These are phyloP conservation scores for Syzygium syzygioides DNA, from an alignment of 441 rosid species.

Conservation along the genomic window DNA sequence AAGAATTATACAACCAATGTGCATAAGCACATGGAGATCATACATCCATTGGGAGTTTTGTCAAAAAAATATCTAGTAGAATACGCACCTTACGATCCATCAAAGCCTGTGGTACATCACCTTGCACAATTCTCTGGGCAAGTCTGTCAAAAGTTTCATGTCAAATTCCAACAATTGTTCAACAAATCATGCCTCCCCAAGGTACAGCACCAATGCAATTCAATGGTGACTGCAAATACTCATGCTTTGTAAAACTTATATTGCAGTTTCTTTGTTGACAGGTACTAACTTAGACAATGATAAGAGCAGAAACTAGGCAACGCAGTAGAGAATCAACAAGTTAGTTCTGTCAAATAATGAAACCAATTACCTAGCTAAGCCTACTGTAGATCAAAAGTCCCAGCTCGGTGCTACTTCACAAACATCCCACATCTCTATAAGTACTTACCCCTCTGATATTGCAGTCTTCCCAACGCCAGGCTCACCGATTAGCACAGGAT, in stretches of 20 bases:
- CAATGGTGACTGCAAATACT: background rate
- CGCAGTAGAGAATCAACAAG: background rate
- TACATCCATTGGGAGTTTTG: background rate
- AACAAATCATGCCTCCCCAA: background rate
- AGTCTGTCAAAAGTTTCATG: constrained; percentile 47
- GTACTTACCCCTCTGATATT: constrained; percentile 84
- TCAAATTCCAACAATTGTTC: background rate
- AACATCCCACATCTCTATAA: background rate
- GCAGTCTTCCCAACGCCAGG: constrained; percentile 99
- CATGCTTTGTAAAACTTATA: background rate
- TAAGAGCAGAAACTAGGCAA: background rate
- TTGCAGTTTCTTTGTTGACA: background rate
- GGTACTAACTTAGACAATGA: background rate
- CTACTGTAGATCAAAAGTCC: background rate
- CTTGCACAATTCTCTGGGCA: constrained; percentile 97
- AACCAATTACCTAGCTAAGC: background rate
- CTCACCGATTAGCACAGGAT: constrained; percentile 95
- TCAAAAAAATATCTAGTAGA: background rate
- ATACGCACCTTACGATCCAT: constrained; percentile 77
- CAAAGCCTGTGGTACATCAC: constrained; percentile 98
- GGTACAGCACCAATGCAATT: background rate
- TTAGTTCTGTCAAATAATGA: background rate
- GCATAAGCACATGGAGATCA: background rate
- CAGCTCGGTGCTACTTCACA: background rate
- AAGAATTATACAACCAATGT: background rate